Base-by-base conservation (phyloP, 768 basidiomycete genomes). In the Boletellus ananas region DNA sequence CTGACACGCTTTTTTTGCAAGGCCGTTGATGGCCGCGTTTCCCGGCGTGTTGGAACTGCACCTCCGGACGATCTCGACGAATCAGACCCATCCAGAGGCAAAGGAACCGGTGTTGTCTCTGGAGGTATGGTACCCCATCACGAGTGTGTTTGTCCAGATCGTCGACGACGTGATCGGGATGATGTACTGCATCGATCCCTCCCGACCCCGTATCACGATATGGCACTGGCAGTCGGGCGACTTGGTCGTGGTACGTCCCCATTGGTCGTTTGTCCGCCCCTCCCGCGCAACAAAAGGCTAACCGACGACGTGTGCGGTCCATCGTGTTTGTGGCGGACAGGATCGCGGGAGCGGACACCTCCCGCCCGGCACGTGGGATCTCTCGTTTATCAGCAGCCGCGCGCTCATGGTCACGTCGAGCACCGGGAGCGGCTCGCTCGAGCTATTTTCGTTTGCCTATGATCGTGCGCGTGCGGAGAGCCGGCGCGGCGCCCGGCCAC, bases 221-320 rank as follows among this genome's bases (percentile, higher is more conserved):
- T 83, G 79, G 79, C 76, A 80, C 45, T 83, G 82, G 81, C 71
- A 61, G 49, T 73, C 67, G 0, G 78, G 76, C 0, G 52, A 59
- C 11, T 11, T 66, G 10, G 54, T 79, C 36, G 68, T 75, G 42
- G 81, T 81, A 55, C 35, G 76, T 69, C 29, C 11, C n/a, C 14
- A 27, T 17, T 20, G 8, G 33, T 29, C 18, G 34, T 21, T 35
- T 23, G 14, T 9, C 3, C 17, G 9, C 29, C 10, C 10, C 29
- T 29, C 29, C 6, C 23, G 6, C 23, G 2, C 29, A 29, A 29
- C 2, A 29, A 2, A 29, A 2, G 25, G 10, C 29, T 29, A 7
- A 29, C 29, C 4, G 29, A 8, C 29, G 4, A 29, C 29, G 29
- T 4, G 29, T 29, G 2, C 10, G 29, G 29, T 29, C 4, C 29